Evolutionary conservation across 768 basidiomycete genomes (phyloP).

Genomic region (Dentipellis sp.): DNA sequence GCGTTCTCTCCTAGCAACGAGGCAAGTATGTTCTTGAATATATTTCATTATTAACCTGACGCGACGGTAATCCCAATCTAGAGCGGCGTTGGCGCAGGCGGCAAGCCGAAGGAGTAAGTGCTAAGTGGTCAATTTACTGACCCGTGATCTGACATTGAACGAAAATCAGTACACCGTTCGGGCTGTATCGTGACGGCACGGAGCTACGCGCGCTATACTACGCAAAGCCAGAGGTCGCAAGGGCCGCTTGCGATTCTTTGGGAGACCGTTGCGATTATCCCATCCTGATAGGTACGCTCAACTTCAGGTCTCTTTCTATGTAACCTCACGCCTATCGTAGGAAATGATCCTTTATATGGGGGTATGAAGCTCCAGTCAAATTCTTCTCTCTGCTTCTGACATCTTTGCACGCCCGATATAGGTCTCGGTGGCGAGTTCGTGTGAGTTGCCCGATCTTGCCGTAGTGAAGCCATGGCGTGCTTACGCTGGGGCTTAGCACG

Average conservation of each 20-base stretch:
- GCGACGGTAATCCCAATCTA: constrained; percentile 15
- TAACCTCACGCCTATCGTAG: constrained; percentile 23
- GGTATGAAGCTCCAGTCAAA: constrained; percentile 31
- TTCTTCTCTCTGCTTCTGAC: no score
- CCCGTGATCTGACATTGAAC: neutral
- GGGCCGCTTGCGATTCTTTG: constrained; percentile 57
- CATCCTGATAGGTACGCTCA: constrained; percentile 51
- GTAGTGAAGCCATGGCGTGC: neutral
- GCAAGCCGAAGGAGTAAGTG: constrained; percentile 55
- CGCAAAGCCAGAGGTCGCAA: constrained; percentile 54
- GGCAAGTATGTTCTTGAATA: constrained; percentile 25
- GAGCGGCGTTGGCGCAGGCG: constrained; percentile 67
- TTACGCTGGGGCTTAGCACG: constrained; percentile 32
- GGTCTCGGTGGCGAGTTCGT: constrained; percentile 74
- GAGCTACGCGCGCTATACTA: constrained; percentile 71
- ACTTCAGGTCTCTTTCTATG: neutral
- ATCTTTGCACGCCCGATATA: constrained; percentile 17
- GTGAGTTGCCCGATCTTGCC: constrained; percentile 30
- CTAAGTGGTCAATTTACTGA: constrained; percentile 24
- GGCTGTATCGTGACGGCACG: constrained; percentile 70
- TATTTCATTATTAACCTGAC: neutral
- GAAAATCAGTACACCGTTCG: constrained; percentile 53
- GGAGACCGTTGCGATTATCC: constrained; percentile 64
- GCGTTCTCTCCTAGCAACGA: constrained; percentile 69
- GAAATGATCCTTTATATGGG: constrained; percentile 73